Percentiles rank a stretch among this genome's conserved stretches.
These are phyloP conservation scores for Chlamydomonas eustigma DNA, from an alignment of 139 green algal genomes.

Conservation along the genomic window DNA sequence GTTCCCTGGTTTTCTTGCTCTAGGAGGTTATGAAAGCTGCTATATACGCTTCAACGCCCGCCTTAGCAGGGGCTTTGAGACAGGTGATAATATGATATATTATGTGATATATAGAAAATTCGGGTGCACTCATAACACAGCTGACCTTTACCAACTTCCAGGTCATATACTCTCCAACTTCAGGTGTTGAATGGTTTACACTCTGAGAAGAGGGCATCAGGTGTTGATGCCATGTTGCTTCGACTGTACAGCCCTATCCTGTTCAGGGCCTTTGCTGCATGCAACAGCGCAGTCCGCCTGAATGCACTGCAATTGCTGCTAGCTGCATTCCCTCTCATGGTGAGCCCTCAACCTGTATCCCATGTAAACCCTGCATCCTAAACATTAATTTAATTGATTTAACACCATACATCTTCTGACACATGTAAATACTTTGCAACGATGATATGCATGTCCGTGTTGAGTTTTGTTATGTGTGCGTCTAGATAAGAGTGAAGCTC, in stretches of 20 bases:
- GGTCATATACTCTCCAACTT: background rate
- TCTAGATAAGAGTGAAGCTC: too few relatives aligned
- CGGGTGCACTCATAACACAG: background rate
- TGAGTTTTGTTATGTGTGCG: too few relatives aligned
- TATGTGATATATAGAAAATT: too few relatives aligned
- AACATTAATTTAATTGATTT: too few relatives aligned
- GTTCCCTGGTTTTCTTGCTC: too few relatives aligned
- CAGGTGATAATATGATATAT: too few relatives aligned
- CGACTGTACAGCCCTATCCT: conserved; percentile 81
- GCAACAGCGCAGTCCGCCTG: conserved; percentile 67
- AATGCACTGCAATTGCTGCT: conserved; percentile 70
- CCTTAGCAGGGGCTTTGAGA: conserved; percentile 56
- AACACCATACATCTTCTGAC: too few relatives aligned
- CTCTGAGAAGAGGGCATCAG: conserved; percentile 40
- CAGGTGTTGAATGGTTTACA: conserved; percentile 61
- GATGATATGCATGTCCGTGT: too few relatives aligned
- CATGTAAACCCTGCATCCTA: too few relatives aligned
- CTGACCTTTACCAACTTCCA: too few relatives aligned
- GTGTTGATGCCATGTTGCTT: conserved; percentile 65
- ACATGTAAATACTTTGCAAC: too few relatives aligned
- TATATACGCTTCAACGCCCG: conserved; percentile 50
- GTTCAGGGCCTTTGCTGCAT: conserved; percentile 58
- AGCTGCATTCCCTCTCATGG: conserved; percentile 75
- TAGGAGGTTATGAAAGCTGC: conserved; percentile 64
- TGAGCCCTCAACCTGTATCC: too few relatives aligned